phyloP scores from a whole-genome alignment of 164 flowering plant species.

The Sedum album region DNA sequence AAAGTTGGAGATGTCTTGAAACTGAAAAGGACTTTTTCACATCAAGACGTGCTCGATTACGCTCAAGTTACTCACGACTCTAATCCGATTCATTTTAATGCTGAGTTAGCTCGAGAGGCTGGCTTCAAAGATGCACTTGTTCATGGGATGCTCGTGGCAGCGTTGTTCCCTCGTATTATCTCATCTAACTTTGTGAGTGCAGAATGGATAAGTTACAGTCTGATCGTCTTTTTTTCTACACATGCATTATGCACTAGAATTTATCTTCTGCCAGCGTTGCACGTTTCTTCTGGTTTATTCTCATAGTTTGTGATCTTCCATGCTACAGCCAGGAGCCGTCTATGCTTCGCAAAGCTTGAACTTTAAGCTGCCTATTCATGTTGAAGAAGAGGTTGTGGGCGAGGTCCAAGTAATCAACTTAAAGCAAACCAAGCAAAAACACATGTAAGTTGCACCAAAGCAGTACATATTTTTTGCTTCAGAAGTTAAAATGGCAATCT shows the following conservation, averaged over 20 bases:
- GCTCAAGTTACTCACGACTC: conserved; percentile 49
- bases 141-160: conserved; percentile 85
- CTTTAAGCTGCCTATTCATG: conserved; percentile 56
- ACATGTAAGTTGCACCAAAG: conserved; percentile 34
- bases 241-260: neutral
- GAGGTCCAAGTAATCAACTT: conserved; percentile 43
- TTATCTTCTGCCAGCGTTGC: neutral
- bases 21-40: conserved; percentile 35
- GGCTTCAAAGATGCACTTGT: conserved; percentile 61
- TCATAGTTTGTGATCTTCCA: neutral
- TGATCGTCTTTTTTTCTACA: too few species aligned
- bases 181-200: conserved; percentile 65
- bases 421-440: conserved; percentile 41
- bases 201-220: neutral
- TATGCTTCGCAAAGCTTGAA: conserved; percentile 72
- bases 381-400: conserved; percentile 55
- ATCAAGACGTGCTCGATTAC: conserved; percentile 43
- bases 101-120: conserved; percentile 35
- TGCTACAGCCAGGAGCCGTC: conserved; percentile 70
- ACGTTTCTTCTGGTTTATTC: neutral
- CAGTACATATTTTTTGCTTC: neutral
- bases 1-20: conserved; percentile 48
- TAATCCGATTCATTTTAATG: conserved; percentile 68
- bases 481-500: neutral
- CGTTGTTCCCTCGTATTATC: conserved; percentile 66